Percentiles rank a stretch among this genome's conserved stretches.
phyloP scores from a whole-genome alignment of 2,329 filamentous ascomycete genomes.

The Colletotrichum spinosum region DNA sequence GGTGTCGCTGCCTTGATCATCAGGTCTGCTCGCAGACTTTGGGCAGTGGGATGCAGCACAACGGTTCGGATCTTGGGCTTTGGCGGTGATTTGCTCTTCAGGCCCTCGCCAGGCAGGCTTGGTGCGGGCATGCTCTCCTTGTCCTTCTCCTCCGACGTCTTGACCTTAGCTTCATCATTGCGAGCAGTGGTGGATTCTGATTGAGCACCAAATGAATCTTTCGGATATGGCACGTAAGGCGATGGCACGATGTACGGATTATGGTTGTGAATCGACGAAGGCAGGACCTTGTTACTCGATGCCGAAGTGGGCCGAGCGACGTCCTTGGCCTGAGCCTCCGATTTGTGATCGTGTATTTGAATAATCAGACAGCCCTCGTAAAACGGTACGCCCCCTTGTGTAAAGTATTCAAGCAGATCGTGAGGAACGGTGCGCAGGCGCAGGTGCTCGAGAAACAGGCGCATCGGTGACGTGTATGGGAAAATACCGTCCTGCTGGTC shows the following conservation, averaged over 20 bases:
- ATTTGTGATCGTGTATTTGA: slow-evolving; percentile 89
- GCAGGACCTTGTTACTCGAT: slow-evolving; percentile 68
- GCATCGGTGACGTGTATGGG: slow-evolving; percentile 92
- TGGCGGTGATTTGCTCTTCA: slow-evolving; percentile 56
- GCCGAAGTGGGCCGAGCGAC: slow-evolving; percentile 63
- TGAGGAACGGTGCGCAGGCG: slow-evolving; percentile 84
- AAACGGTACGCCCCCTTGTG: slow-evolving; percentile 78
- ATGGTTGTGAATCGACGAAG: slow-evolving; percentile 92
- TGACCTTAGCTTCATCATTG: slow-evolving; percentile 51
- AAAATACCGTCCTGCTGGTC: slow-evolving; percentile 95
- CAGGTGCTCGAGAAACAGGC: slow-evolving; percentile 81
- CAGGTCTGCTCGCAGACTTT: slow-evolving; percentile 81
- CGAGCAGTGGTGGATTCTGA: slow-evolving; percentile 37
- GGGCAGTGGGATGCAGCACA: slow-evolving; percentile 86
- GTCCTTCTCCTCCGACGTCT: slow-evolving; percentile 57
- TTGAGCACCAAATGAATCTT: slow-evolving; percentile 51
- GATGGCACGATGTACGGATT: slow-evolving; percentile 93
- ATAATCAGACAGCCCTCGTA: slow-evolving; percentile 97
- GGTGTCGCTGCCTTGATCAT: slow-evolving; percentile 81
- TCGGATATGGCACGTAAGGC: slow-evolving; percentile 81
- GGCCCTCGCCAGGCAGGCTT: slow-evolving; percentile 57
- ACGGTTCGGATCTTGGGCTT: slow-evolving; percentile 79
- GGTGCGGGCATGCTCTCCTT: slow-evolving; percentile 71
- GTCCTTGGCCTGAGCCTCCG: slow-evolving; percentile 70
- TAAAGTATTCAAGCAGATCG: slow-evolving; percentile 85